phyloP scores from a whole-genome alignment of 371 early-diverging fungal genomes.

The Mucor mucedo region DNA sequence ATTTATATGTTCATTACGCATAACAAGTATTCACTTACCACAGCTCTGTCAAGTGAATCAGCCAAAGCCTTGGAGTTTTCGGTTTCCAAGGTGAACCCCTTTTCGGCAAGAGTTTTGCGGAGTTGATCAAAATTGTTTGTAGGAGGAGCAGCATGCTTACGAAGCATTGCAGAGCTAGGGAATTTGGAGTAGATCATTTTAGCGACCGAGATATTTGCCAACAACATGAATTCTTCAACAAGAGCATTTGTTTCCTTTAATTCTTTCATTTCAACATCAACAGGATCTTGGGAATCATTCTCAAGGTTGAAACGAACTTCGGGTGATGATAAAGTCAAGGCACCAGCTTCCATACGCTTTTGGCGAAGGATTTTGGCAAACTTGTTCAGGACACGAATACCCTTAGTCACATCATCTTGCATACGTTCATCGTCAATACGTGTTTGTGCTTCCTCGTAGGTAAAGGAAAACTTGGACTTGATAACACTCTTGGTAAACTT shows the following conservation, averaged over 20 bases:
- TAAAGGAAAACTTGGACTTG: constrained; percentile 90
- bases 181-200: constrained; percentile 87
- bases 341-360: constrained; percentile 78
- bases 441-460: constrained; percentile 97
- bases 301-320: constrained; percentile 90
- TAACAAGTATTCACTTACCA: constrained; percentile 36
- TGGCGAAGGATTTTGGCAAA: constrained; percentile 89
- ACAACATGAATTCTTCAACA: constrained; percentile 99
- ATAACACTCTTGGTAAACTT: constrained; percentile 92
- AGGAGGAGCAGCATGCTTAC: constrained; percentile 85
- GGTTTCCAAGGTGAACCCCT: constrained; percentile 44
- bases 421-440: constrained; percentile 87
- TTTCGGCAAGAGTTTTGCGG: constrained; percentile 70
- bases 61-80: constrained; percentile 77
- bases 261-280: constrained; percentile 88
- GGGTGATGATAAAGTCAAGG: constrained; percentile 84
- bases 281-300: constrained; percentile 88
- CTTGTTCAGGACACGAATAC: constrained; percentile 82
- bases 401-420: constrained; percentile 84
- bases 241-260: constrained; percentile 95
- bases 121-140: constrained; percentile 78
- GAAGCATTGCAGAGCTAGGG: constrained; percentile 93
- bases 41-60: constrained; percentile 82
- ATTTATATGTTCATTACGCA: background rate
- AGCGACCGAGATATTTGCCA: constrained; percentile 98